Conservation (phyloP, 768 basidiomycete species). For the Trametes cingulata region DNA sequence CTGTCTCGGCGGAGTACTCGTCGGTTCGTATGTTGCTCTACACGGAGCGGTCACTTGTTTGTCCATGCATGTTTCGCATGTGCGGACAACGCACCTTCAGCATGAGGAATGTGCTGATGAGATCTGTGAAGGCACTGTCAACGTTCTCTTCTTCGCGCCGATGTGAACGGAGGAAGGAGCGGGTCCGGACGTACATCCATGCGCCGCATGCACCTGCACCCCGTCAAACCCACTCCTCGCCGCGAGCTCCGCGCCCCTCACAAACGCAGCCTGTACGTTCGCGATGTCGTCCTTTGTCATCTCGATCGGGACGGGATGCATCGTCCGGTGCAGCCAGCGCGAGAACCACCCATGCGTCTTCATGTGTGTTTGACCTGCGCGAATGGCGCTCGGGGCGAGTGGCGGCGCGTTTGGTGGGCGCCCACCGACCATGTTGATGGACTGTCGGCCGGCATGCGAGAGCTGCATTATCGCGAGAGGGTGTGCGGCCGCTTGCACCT, state of each 20-base stretch:
- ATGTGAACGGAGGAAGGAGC: not conserved
- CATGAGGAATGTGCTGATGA: slow-evolving; percentile 78
- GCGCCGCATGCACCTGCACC: slow-evolving; percentile 79
- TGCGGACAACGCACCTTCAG: slow-evolving; percentile 50
- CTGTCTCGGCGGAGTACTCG: slow-evolving; percentile 48
- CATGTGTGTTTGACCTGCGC: slow-evolving; percentile 40
- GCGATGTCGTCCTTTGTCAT: slow-evolving; percentile 65
- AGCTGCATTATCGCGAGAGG: slow-evolving; percentile 78
- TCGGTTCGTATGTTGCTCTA: slow-evolving; percentile 63
- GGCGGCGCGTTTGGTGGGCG: slow-evolving; percentile 59
- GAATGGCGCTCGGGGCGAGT: slow-evolving; percentile 68
- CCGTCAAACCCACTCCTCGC: slow-evolving; percentile 78
- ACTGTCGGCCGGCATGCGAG: slow-evolving; percentile 83
- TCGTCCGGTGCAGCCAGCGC: slow-evolving; percentile 40
- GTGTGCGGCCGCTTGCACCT: not conserved
- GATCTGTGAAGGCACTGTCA: slow-evolving; percentile 46
- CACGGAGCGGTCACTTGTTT: not conserved
- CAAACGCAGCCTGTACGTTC: slow-evolving; percentile 59
- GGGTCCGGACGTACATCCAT: slow-evolving; percentile 67
- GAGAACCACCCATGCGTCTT: slow-evolving; percentile 34
- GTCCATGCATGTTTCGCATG: not conserved
- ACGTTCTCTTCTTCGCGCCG: no score
- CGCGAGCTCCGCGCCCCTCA: slow-evolving; percentile 65
- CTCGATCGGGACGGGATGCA: slow-evolving; percentile 64
- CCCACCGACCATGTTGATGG: slow-evolving; percentile 69